Evolutionary conservation across 805 yeast species (phyloP), one percentile per base, ranked within the genome.

Genomic region (Candida broadrunensis): DNA sequence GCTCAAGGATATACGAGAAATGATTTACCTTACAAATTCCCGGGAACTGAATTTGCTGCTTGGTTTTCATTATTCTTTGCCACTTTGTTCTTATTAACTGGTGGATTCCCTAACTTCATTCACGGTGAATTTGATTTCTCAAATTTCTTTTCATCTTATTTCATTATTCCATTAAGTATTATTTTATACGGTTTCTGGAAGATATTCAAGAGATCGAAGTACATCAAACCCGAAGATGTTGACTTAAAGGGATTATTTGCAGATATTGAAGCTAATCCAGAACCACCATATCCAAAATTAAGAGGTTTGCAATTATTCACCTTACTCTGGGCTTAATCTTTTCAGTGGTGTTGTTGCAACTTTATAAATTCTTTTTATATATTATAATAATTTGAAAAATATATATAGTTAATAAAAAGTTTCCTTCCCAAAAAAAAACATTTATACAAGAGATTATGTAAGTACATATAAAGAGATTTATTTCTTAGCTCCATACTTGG

Each of bases 61-160:
- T 65, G 60, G 54, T 47, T 61, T 25, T 65, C 68, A 20, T 51
- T 64, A 6, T 44, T 49, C 35, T 38, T 53, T 36, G 55, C 71
- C 12, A 60, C 65, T 50, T 50, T 50, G 32, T 53, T 67, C 56
- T 57, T 64, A 16, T 58, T 64, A 34, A 48, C 69, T 34, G 46
- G 62, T 36, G 65, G 71, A 35, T 71, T 58, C 41, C 58, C 66
- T 4, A 64, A 71, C 4, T 73, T 73, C 45, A 47, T 66, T 20
- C 72, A 71, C 4, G 70, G 71, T 23, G 31, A 55, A 19, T 59
- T 74, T 64, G 56, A 54, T 37, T 44, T 58, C n/a, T 53, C 69
- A 31, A 56, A 72, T 2, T 73, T 73, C 45, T 58, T 72, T 46
- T 70, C 71, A 42, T 63, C 61, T 24, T 72, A 71, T 52, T 60